Evolutionary conservation across 257 asterid species (phyloP), one percentile per base, ranked within the genome.

Genomic region (Salvia hispanica): DNA sequence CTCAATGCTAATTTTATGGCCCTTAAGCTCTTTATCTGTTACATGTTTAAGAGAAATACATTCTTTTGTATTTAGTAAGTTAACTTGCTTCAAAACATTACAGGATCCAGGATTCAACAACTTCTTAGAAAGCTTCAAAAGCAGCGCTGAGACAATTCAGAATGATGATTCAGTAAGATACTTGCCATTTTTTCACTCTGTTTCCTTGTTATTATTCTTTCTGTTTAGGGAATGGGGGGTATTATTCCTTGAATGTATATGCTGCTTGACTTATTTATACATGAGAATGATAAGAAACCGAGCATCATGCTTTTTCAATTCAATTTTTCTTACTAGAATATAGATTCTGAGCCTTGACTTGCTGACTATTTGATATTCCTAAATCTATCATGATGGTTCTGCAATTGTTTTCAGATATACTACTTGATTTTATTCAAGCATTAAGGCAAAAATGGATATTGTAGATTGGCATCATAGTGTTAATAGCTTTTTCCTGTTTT

Each of bases 41-140:
- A 18, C 21, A 18, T 18, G 21, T 1, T 18, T 18, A 18, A 0
- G 21, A 18, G 21, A 18, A 18, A 18, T 18, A 18, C 1, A 1
- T 18, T 18, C 21, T 72, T n/a, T n/a, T n/a, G n/a, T n/a, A n/a
- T n/a, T n/a, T n/a, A n/a, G n/a, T n/a, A n/a, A n/a, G n/a, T n/a
- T n/a, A n/a, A 70, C 66, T 65, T 68, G 39, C 58, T 62, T 72
- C 75, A 70, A 9, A 62, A 55, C 62, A 71, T 78, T 83, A 57
- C 96, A 94, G 99, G 91, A 94, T 82, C 92, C 91, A 36, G 80
- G 80, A 37, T 94, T 94, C 84, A 69, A 70, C 39, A 81, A 84
- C 74, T 85, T 87, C 78, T 77, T 94, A 73, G 88, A 88, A 77
- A 88, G 74, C 70, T 78, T 68, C 85, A 64, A 72, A 8, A 66